Evolutionary conservation across 129 eudicot species (phyloP), one percentile per base, ranked within the genome.

Genomic region (Flaveria bidentis): DNA sequence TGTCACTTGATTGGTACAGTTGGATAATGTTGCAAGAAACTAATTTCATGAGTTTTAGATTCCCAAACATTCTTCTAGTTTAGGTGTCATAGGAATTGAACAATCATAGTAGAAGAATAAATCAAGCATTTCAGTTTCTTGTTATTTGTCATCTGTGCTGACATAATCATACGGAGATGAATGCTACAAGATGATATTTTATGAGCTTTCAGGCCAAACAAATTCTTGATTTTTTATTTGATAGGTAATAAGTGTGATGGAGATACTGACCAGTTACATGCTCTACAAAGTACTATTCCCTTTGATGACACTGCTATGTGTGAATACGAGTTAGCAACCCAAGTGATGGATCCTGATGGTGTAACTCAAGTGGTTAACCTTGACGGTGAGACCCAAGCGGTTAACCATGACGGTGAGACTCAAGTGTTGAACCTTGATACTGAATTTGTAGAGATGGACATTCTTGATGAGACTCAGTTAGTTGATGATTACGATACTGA

Each of bases 301-400:
- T 82, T 64, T 66, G 86, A 84, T 58, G 90, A 89, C 58, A 61
- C 79, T 28, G 76, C 46, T 75, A 71, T 74, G 56, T 62, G 20
- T 33, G 93, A 85, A 74, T 91, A 89, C 52, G 96, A 75, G n/a
- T 87, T 82, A 76, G 87, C 81, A 52, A 88, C 90, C 30, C 90
- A 88, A 79, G 20, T 73, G 65, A 23, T 83, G 86, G 78, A 87
- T 67, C 78, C 44, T 46, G 83, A 67, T 28, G 87, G 71, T 26
- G 96, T 87, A 51, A 89, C 96, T 41, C 91, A 87, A 80, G 84
- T 75, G 46, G 17, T 82, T 73, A 81, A 90, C 82, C 70, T 85
- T 78, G 93, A 78, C 25, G 84, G 71, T 42, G 97, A 89, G 69
- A 89, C 96, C 26, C 93, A 87, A 80, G 83, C 76, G 41, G 18